These are phyloP conservation scores for Suhomyces emberorum DNA, from an alignment of 805 yeast genomes.

Conservation along the genomic window DNA sequence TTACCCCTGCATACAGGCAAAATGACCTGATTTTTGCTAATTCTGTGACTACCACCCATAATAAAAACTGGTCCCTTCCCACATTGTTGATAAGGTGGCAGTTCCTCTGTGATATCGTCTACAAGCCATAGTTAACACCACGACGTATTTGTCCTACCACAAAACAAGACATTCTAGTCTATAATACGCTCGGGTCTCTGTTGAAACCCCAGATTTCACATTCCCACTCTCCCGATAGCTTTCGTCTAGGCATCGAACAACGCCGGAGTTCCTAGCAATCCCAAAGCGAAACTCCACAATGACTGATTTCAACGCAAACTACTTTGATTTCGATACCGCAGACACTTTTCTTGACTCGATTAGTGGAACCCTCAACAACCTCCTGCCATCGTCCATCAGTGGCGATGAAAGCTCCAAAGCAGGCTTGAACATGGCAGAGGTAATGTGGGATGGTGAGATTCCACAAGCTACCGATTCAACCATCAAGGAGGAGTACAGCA, in stretches of 20 bases:
- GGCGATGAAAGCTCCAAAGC: conserved; percentile 15
- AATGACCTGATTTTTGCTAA: conserved; percentile 9
- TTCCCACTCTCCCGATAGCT: too few species aligned
- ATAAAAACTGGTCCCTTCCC: neutral
- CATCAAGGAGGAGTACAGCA: conserved; percentile 5
- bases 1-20: conserved; percentile 4
- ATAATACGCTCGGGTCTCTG: too few species aligned
- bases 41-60: neutral
- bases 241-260: too few species aligned
- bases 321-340: conserved; percentile 25
- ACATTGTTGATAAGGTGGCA: neutral
- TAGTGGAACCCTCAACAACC: conserved; percentile 20
- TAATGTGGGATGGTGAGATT: conserved; percentile 1
- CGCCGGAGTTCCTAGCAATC: too few species aligned
- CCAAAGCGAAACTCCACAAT: conserved; percentile 3
- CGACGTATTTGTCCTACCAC: too few species aligned
- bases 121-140: too few species aligned
- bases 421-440: neutral
- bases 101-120: neutral
- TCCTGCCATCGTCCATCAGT: conserved; percentile 19
- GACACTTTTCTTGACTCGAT: conserved; percentile 28
- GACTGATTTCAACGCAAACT: conserved; percentile 13
- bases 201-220: neutral
- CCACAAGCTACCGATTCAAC: neutral
- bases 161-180: too few species aligned